These are phyloP conservation scores for Coleophoma cylindrospora DNA, from an alignment of 2,329 filamentous ascomycete species.

Conservation along the genomic window DNA sequence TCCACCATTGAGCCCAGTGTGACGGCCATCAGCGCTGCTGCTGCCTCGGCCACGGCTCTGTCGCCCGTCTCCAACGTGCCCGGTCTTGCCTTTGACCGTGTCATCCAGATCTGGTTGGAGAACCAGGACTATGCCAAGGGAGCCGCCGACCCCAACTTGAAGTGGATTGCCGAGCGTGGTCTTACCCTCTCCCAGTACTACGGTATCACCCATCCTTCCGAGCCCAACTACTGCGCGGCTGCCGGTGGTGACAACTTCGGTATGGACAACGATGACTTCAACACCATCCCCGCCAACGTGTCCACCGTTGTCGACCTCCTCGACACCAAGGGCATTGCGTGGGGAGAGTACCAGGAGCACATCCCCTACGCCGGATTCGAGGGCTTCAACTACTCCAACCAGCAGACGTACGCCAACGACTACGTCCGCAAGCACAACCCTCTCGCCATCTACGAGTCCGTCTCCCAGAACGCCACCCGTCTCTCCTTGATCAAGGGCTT, in stretches of 20 bases:
- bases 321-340: slow-evolving; percentile 58
- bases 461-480: slow-evolving; percentile 53
- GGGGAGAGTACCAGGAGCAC: slow-evolving; percentile 73
- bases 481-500: slow-evolving; percentile 71
- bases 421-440: slow-evolving; percentile 80
- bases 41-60: slow-evolving; percentile 18
- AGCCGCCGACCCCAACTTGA: slow-evolving; percentile 41
- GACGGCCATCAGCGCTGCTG: slow-evolving; percentile 16
- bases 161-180: slow-evolving; percentile 53
- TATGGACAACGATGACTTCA: slow-evolving; percentile 64
- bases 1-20: slow-evolving; percentile 11
- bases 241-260: slow-evolving; percentile 65
- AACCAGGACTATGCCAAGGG: slow-evolving; percentile 37
- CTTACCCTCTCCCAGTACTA: slow-evolving; percentile 56
- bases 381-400: slow-evolving; percentile 59
- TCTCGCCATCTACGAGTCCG: slow-evolving; percentile 59
- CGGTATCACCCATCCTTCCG: slow-evolving; percentile 65
- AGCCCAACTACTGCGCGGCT: slow-evolving; percentile 71
- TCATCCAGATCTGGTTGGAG: slow-evolving; percentile 72
- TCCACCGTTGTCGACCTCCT: slow-evolving; percentile 66
- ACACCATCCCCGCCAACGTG: slow-evolving; percentile 51
- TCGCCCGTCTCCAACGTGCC: slow-evolving; percentile 56
- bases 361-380: slow-evolving; percentile 72
- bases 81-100: slow-evolving; percentile 70
- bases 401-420: slow-evolving; percentile 60